A percentile compares a stretch with the other conserved stretches of the same genome.
Evolutionary conservation across 352 stramenopile species (phyloP).

Genomic region (Thalassiosira livingstoniorum): DNA sequence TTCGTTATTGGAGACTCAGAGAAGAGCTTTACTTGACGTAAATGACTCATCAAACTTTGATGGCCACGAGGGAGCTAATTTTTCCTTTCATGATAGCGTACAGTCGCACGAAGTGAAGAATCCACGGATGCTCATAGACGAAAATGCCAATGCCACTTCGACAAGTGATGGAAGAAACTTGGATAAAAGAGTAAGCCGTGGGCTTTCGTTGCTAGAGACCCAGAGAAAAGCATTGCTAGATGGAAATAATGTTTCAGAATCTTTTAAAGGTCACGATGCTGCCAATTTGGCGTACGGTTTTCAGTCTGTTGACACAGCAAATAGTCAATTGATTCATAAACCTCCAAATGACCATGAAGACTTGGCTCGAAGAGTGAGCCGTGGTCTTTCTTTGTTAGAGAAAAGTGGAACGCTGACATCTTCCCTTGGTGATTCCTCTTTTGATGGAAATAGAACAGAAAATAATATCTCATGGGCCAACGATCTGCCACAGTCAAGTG

Average conservation of each 20-base stretch:
- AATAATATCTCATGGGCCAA: neutral
- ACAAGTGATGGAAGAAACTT: too few relatives aligned
- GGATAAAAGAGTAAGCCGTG: neutral
- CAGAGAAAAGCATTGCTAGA: neutral
- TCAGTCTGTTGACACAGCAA: too few relatives aligned
- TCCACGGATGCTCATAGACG: too few relatives aligned
- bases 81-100: neutral
- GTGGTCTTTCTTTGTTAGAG: conserved; percentile 1
- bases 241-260: too few relatives aligned
- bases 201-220: neutral
- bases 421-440: neutral
- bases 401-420: neutral
- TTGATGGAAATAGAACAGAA: neutral
- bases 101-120: neutral
- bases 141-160: too few relatives aligned
- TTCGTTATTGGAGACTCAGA: neutral
- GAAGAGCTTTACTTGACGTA: neutral
- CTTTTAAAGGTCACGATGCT: too few relatives aligned
- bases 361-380: neutral
- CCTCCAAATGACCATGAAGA: too few relatives aligned
- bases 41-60: neutral
- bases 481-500: neutral
- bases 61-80: neutral
- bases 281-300: too few relatives aligned
- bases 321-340: too few relatives aligned